Conservation (phyloP, 192 early-diverging fungal genomes). For the Backusella luteola region DNA sequence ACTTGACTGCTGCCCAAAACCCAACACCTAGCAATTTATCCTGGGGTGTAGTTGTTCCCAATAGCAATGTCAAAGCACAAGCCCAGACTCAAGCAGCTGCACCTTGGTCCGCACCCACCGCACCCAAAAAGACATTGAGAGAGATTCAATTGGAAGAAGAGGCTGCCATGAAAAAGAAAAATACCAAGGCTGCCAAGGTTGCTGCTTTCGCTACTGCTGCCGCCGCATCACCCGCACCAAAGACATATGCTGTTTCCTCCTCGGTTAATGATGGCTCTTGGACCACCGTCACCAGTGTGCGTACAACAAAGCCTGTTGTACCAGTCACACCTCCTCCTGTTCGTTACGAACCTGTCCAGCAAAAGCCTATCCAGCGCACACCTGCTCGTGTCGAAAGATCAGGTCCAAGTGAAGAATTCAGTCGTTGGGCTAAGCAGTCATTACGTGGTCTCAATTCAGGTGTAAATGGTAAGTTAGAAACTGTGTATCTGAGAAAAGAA, state of each 20-base stretch:
- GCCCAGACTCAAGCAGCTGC: slow-evolving; percentile 10
- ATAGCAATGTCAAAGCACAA: slow-evolving; percentile 3
- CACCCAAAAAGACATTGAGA: slow-evolving; percentile 54
- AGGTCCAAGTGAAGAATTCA: slow-evolving; percentile 64
- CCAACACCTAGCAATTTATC: slow-evolving; percentile 24
- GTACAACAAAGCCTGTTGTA: not conserved
- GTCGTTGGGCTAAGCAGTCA: slow-evolving; percentile 68
- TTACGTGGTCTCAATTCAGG: slow-evolving; percentile 54
- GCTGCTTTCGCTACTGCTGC: not conserved
- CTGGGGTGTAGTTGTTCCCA: slow-evolving; percentile 38
- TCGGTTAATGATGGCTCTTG: slow-evolving; percentile 23
- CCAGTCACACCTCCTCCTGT: slow-evolving; percentile 2
- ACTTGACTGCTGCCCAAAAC: not conserved
- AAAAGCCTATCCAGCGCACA: slow-evolving; percentile 10
- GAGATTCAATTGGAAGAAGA: slow-evolving; percentile 61
- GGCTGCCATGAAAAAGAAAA: slow-evolving; percentile 45
- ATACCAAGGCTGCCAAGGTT: slow-evolving; percentile 24
- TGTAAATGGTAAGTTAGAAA: slow-evolving; percentile 47
- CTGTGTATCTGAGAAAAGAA: not conserved
- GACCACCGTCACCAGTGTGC: slow-evolving; percentile 37
- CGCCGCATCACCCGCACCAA: not conserved
- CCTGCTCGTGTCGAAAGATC: slow-evolving; percentile 13
- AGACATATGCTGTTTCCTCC: not conserved
- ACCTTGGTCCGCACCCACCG: slow-evolving; percentile 35
- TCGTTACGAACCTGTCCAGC: slow-evolving; percentile 24